These are phyloP conservation scores for Meyerozyma sp. DNA, from an alignment of 1,139 yeast species.

Conservation along the genomic window DNA sequence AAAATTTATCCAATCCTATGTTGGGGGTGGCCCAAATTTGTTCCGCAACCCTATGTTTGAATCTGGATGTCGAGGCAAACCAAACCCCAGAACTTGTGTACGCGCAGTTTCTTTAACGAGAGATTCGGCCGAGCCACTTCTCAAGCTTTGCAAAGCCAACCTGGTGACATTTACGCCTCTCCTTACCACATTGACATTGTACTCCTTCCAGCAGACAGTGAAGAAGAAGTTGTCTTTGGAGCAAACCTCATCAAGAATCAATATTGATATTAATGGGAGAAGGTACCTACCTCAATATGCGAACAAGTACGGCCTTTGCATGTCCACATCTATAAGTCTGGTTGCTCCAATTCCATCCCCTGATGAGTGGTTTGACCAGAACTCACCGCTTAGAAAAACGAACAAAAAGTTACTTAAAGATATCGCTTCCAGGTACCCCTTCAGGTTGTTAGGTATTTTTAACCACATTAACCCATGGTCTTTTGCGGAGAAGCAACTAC, in stretches of 20 bases:
- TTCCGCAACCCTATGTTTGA: constrained; percentile 14
- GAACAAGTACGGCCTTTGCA: constrained; percentile 15
- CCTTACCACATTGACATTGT: constrained; percentile 14
- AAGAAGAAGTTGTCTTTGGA: constrained; percentile 8
- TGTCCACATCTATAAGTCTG: constrained; percentile 9
- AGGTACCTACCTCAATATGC: constrained; percentile 15
- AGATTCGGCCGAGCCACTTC: constrained; percentile 7
- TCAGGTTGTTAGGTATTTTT: constrained; percentile 16
- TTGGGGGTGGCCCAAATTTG: constrained; percentile 7
- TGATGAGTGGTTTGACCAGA: neutral
- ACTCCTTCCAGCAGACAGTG: constrained; percentile 17
- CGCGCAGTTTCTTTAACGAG: constrained; percentile 5
- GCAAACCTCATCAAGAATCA: constrained; percentile 9
- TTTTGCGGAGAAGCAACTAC: constrained; percentile 8
- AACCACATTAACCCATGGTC: constrained; percentile 10
- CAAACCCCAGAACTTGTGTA: constrained; percentile 12
- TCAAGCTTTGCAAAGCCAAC: constrained; percentile 11
- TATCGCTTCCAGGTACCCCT: constrained; percentile 10
- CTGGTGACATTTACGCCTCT: constrained; percentile 23
- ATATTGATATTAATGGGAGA: constrained; percentile 22
- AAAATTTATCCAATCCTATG: neutral
- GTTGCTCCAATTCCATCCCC: neutral
- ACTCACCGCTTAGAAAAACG: constrained; percentile 1
- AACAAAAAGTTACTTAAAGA: constrained; percentile 6
- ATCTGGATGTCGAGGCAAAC: constrained; percentile 5